Evolutionary conservation across 148 eudicot species (phyloP), one percentile per base, ranked within the genome.

Genomic region (Silene conica): DNA sequence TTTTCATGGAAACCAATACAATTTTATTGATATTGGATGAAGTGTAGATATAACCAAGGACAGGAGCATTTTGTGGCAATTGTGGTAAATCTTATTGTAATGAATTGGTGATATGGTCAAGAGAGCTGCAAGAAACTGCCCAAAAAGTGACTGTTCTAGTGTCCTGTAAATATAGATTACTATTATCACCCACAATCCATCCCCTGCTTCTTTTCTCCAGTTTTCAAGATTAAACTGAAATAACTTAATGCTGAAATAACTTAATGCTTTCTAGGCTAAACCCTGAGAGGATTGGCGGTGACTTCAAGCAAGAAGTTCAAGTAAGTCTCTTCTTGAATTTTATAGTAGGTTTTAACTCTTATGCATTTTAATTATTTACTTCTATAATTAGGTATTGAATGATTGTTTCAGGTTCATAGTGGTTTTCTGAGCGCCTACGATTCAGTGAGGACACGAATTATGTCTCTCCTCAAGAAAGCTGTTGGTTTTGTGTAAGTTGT

Each of bases 371-470:
- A 26, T 80, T 26, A n/a, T n/a, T n/a, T n/a, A 55, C 41, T 74
- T 21, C 55, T 75, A 41, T 56, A 22, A 22, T 68, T 6, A 65
- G 31, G 26, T 52, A 71, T 67, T 66, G 22, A 68, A 21, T 73
- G 34, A 11, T 58, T 31, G 76, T 34, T 83, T 72, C 85, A 95
- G 98, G 98, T 90, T 79, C 98, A 90, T 79, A 86, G 93, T 78
- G 98, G 97, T 66, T 95, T 95, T 80, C 79, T 95, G 74, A 82
- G 89, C 79, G 98, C 98, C 67, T 95, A 95, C 84, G 98, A 95
- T 86, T 95, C 98, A 61, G 92, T 90, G 72, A 84, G 93, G 84
- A 86, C 90, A 57, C 89, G 96, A 81, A 79, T 95, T 52, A 81
- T 95, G 80, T 76, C 85, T 79, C 91, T 92, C 25, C 86, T 95